Base-by-base conservation (phyloP, 805 yeast species). In the Candida vaughaniae region DNA sequence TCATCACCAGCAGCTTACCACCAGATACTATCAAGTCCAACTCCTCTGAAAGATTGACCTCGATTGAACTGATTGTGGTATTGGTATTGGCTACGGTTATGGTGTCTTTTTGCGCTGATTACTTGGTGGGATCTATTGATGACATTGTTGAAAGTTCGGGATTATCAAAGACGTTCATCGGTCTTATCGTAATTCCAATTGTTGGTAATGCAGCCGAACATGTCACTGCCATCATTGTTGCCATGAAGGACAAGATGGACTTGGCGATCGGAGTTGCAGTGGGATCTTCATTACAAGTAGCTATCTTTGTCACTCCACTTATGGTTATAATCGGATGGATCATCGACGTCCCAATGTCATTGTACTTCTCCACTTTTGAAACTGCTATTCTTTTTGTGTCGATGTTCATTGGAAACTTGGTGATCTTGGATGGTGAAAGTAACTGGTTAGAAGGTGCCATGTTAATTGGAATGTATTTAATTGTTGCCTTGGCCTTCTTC, bases 141-240 rank as follows among this genome's bases (percentile, higher is more conserved):
- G 84, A 77, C 39, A 78, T 91, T 46, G 98, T 93, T 25, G 85
- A 70, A 41, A 66, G 79, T 20, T 79, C 95, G 2, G 96, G 96
- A 3, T 71, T 93, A 37, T 85, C 96, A 29, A 90, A 91, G 74
- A 89, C 98, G 0, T 93, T 93, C 53, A 88, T 93, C 53, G 98
- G 98, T 58, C 71, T 93, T 48, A 83, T 93, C 49, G 79, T 93
- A 31, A 83, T 93, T 45, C 99, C 99, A 27, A 91, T 93, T 45
- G 98, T 93, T 18, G 99, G 98, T 39, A 93, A 93, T 54, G 99
- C 99, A 3, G 98, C 98, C 9, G 99, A 93, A 62, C 99, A 93
- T 62, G 98, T 88, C 35, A 93, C 99, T 14, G 96, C 98, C 3
- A 84, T 93, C 25, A 76, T 88, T 44, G 98, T 93, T 33, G 98